A percentile compares a stretch with the other conserved stretches of the same genome.
Evolutionary conservation across 2,329 filamentous ascomycete genomes (phyloP).

Genomic region (Rachicladosporium sp.): DNA sequence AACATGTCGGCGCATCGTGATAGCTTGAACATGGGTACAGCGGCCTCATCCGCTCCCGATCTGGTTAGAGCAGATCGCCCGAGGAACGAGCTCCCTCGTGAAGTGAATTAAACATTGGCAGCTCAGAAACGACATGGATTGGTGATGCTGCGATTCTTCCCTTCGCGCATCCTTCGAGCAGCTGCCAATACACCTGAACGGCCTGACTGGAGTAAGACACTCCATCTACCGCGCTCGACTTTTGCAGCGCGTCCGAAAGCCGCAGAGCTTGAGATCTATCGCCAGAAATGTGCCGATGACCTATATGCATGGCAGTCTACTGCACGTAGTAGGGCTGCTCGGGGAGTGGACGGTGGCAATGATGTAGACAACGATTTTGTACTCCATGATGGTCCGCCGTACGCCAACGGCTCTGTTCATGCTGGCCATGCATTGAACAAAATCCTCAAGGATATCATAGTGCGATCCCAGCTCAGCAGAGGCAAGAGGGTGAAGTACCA

Average conservation of each 20-base stretch:
- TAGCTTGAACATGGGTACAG: too few relatives aligned
- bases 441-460: slow-evolving; percentile 86
- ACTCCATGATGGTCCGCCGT: slow-evolving; percentile 91
- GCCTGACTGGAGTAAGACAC: slow-evolving; percentile 25
- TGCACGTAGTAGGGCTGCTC: slow-evolving; percentile 9
- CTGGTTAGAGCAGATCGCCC: too few relatives aligned
- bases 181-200: slow-evolving; percentile 2
- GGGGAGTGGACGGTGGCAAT: slow-evolving; percentile 20
- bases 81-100: too few relatives aligned
- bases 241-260: slow-evolving; percentile 35
- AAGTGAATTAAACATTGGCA: too few relatives aligned
- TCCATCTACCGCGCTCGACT: slow-evolving; percentile 36
- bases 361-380: slow-evolving; percentile 52
- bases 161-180: slow-evolving; percentile 12
- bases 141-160: slow-evolving; percentile 11
- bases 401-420: slow-evolving; percentile 86
- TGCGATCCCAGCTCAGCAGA: slow-evolving; percentile 66
- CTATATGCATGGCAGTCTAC: slow-evolving; percentile 72
- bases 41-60: too few relatives aligned
- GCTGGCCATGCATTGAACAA: slow-evolving; percentile 95
- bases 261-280: slow-evolving; percentile 42
- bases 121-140: too few relatives aligned
- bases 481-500: slow-evolving; percentile 69
- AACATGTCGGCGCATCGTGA: too few relatives aligned
- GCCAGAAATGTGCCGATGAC: slow-evolving; percentile 70